Evolutionary conservation across 805 yeast genomes (phyloP), one percentile per base, ranked within the genome.

Genomic region (Metschnikowia shivogae): DNA sequence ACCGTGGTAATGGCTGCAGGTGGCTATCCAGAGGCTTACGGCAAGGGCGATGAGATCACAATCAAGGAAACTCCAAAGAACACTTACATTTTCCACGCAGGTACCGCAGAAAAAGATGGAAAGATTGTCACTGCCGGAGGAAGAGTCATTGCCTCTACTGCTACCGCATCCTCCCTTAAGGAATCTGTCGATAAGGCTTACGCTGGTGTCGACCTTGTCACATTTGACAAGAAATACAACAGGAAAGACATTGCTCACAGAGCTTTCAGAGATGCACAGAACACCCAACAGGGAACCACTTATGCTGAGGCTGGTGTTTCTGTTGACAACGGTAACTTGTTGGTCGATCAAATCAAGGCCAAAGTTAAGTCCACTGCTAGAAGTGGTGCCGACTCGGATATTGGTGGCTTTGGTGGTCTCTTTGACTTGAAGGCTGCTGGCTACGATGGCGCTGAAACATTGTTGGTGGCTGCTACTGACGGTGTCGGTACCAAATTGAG

Each of bases 391-490:
- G 97, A 93, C 61, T 87, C 97, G 12, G 96, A 89, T 56, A 93
- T 93, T 57, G 99, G 99, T 62, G 99, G 99, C 1, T 93, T 93
- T 61, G 99, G 99, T 55, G 99, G 99, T 55, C 71, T 92, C 36
- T 95, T 93, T 55, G 99, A 95, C 64, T 76, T 93, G 59, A 78
- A 81, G 55, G 81, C 82, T 42, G 95, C 96, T 36, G 98, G 98
- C 6, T 93, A 83, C 68, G 81, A 82, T 55, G 79, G 89, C 17
- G 80, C 77, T 53, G 82, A 85, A 46, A 82, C 89, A n/a, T 68
- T 93, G 45, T 73, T 93, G 47, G 98, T 93, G 34, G 97, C 93
- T 48, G 98, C 99, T 48, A 93, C 99, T 38, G 99, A 93, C 69
- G 99, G 99, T 69, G 98, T 93, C 47, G 99, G 99, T 55, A 92